Evolutionary conservation across 2,329 filamentous ascomycete genomes (phyloP), one percentile per base, ranked within the genome.

Genomic region (Diaporthe humulicola): DNA sequence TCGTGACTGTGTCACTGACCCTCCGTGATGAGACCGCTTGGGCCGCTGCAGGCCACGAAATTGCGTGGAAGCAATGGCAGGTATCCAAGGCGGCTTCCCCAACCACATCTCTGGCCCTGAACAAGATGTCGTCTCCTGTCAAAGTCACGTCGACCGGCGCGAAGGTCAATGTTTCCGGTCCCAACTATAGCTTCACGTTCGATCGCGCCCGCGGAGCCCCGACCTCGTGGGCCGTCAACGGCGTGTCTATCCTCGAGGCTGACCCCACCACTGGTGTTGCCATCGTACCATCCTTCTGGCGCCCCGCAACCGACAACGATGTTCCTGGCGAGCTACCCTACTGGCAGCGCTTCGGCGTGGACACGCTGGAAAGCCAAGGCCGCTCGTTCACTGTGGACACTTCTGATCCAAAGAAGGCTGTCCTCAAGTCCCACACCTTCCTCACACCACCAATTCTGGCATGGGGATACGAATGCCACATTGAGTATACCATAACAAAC

Each of bases 241-340:
- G 81, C 70, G 76, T 81, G 45, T 66, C 81, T 0, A 75, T 89
- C 0, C 80, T 88, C 15, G 82, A 78, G 10, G 67, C 78, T 0
- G 81, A 85, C 64, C 82, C 86, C 0, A 79, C 76, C 48, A 83
- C 82, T 4, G 78, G 81, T 10, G 81, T 82, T 4, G 86, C 84
- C 30, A 80, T 87, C 22, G 78, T 81, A 12, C 86, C 89, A 1
- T 84, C 86, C 8, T 90, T 93, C 82, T 93, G 91, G 87, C 90
- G 92, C 6, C 89, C 92, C 0, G 87, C 88, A 19, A 93, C 91
- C 0, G 90, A 94, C 81, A 94, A 94, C 78, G 92, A 94, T 78
- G 83, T 85, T 0, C 86, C 88, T 0, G 79, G 82, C 22, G 88
- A 90, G 15, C 85, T 88, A 4, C 87, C 86, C 7, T 90, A 92